A percentile compares a stretch with the other conserved stretches of the same genome.
Evolutionary conservation across 2,329 filamentous ascomycete genomes (phyloP).

Genomic region (Alternaria longipes): DNA sequence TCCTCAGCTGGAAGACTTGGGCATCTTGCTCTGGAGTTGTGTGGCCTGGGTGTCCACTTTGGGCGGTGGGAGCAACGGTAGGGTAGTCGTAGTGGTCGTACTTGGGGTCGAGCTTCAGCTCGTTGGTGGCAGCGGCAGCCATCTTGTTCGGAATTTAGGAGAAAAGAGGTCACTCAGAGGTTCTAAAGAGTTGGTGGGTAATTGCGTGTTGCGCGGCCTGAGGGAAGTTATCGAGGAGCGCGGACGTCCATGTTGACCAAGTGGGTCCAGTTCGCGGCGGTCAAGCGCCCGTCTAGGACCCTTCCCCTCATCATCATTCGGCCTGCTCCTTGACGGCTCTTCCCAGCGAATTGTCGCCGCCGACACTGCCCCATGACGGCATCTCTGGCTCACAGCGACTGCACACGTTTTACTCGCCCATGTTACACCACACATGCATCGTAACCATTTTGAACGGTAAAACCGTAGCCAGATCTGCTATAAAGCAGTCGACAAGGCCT

Average conservation of each 20-base stretch:
- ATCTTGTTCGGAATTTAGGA: constrained; percentile 31
- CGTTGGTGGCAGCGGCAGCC: constrained; percentile 38
- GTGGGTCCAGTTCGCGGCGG: constrained; percentile 29
- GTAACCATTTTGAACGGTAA: constrained; percentile 22
- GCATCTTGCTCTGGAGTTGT: constrained; percentile 88
- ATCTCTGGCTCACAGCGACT: constrained; percentile 8
- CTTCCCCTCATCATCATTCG: constrained; percentile 22
- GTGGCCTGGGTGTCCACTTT: constrained; percentile 85
- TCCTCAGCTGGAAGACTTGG: constrained; percentile 84
- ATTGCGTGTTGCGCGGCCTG: constrained; percentile 20
- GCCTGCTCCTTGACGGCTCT: constrained; percentile 6
- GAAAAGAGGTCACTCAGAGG: constrained; percentile 13
- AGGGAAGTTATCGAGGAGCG: constrained; percentile 25
- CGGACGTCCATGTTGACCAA: constrained; percentile 38
- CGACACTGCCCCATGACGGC: constrained; percentile 22
- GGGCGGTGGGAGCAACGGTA: constrained; percentile 73
- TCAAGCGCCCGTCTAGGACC: constrained; percentile 26
- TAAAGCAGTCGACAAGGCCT: constrained; percentile 30
- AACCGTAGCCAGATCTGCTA: constrained; percentile 33
- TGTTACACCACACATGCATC: constrained; percentile 6
- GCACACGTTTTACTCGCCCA: not conserved
- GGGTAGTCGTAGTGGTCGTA: constrained; percentile 98
- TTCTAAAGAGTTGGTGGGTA: constrained; percentile 6
- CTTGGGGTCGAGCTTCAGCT: constrained; percentile 76
- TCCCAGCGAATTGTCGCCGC: constrained; percentile 17